These are phyloP conservation scores for Euphorbia corollata DNA, from an alignment of 441 rosid genomes.

Conservation along the genomic window DNA sequence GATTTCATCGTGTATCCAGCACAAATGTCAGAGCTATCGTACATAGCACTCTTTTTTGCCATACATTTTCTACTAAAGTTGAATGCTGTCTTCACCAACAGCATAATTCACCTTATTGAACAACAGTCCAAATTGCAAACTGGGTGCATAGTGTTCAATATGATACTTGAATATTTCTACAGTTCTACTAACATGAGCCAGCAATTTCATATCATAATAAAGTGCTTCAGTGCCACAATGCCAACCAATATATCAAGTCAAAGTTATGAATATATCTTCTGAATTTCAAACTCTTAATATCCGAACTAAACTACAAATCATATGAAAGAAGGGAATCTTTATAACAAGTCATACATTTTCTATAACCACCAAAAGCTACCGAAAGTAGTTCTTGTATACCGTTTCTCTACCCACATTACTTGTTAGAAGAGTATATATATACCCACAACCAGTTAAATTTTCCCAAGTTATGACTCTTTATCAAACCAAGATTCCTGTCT, in stretches of 20 bases:
- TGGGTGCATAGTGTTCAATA: not conserved
- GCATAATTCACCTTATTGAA: not conserved
- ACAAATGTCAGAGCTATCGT: not conserved
- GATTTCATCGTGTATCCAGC: not conserved
- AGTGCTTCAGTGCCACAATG: not conserved
- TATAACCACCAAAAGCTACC: not conserved
- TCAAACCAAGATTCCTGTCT: not conserved
- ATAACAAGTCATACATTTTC: not conserved
- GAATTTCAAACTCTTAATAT: not conserved
- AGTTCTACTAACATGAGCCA: not conserved
- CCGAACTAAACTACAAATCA: not conserved
- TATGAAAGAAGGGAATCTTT: not conserved
- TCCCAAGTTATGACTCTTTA: not conserved
- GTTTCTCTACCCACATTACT: not conserved
- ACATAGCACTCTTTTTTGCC: not conserved
- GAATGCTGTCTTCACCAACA: not conserved
- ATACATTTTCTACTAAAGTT: too few species aligned
- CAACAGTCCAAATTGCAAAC: not conserved
- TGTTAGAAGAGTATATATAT: not conserved
- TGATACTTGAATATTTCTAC: too few species aligned
- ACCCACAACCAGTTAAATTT: not conserved
- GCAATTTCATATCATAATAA: not conserved
- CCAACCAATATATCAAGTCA: not conserved
- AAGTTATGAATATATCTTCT: not conserved
- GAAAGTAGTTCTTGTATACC: not conserved